Base-by-base conservation (phyloP, 805 yeast species). In the Metschnikowia aberdeeniae region DNA sequence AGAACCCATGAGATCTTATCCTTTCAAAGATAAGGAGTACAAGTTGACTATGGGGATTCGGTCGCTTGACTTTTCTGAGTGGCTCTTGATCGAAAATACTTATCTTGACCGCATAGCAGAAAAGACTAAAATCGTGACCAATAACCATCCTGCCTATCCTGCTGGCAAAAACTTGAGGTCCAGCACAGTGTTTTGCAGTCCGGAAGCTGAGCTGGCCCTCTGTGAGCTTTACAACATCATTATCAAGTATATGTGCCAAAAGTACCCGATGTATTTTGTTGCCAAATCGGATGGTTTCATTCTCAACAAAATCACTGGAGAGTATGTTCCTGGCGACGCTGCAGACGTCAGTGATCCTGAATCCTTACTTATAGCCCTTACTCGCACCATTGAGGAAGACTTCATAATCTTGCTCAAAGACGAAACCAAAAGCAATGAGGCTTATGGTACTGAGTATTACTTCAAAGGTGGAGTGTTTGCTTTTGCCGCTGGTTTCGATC, bases 1-100 rank as follows among this genome's bases (percentile, higher is more conserved):
- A n/a, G 32, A 47, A 26, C 57, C 57, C 2, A 38, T 43, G 30
- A 52, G 49, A 27, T 45, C 54, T 9, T 54, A 54, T 24, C 89
- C 88, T 1, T 84, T 81, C 67, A 81, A 78, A 57, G 71, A 77
- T 37, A 83, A 79, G 12, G 76, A 68, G 38, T 81, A 82, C 54
- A 55, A 55, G 42, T 38, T 55, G 40, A 53, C 55, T 24, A 55
- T 53, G 60, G 56, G 56, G 2, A 54, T 56, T 29, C 49, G 44
- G 36, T 44, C 50, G 26, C 49, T 71, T 30, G 64, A 62, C 11
- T 56, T 60, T 2, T 66, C 69, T 37, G 74, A 71, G 42, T 71
- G 74, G 74, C 59, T 71, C 20, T 59, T 71, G 47, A 52, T 71
- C 11, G 76, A 70, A 37, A 61, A 69, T 27, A 55, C 64, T 4